phyloP scores from a whole-genome alignment of 2,329 filamentous ascomycete genomes.

The Cordyceps tenuipes region DNA sequence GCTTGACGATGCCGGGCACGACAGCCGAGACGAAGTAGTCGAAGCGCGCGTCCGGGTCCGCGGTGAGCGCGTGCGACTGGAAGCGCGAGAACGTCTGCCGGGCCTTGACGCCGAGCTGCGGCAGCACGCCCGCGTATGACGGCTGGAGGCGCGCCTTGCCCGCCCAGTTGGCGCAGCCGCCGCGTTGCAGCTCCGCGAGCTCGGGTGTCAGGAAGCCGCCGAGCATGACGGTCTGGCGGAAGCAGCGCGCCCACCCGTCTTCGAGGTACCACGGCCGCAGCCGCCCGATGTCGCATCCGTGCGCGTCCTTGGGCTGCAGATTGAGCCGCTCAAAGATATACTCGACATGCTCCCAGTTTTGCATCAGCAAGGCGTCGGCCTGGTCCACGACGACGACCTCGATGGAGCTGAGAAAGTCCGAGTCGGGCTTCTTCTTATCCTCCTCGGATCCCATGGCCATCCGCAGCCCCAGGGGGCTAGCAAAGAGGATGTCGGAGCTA shows the following conservation, averaged over 20 bases:
- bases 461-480: conserved; percentile 79
- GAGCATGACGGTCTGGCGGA: conserved; percentile 79
- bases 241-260: conserved; percentile 64
- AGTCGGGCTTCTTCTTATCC: conserved; percentile 55
- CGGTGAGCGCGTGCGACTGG: conserved; percentile 57
- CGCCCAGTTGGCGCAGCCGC: conserved; percentile 69
- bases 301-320: conserved; percentile 76
- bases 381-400: conserved; percentile 88
- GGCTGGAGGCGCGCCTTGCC: conserved; percentile 70
- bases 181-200: conserved; percentile 69
- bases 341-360: conserved; percentile 96
- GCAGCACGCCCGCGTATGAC: conserved; percentile 62
- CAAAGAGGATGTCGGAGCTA: conserved; percentile 89
- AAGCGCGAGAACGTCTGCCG: conserved; percentile 89
- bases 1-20: conserved; percentile 64
- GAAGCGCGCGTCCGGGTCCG: conserved; percentile 82
- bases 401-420: conserved; percentile 88
- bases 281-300: conserved; percentile 88
- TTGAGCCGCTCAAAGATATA: conserved; percentile 90
- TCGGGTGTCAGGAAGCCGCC: conserved; percentile 83
- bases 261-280: conserved; percentile 87
- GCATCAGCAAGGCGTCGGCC: conserved; percentile 88
- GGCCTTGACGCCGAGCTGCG: conserved; percentile 61
- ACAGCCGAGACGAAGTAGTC: conserved; percentile 81
- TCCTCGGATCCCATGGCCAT: conserved; percentile 81